These are phyloP conservation scores for Crithidia brevicula DNA, from an alignment of 208 protist species.

Conservation along the genomic window DNA sequence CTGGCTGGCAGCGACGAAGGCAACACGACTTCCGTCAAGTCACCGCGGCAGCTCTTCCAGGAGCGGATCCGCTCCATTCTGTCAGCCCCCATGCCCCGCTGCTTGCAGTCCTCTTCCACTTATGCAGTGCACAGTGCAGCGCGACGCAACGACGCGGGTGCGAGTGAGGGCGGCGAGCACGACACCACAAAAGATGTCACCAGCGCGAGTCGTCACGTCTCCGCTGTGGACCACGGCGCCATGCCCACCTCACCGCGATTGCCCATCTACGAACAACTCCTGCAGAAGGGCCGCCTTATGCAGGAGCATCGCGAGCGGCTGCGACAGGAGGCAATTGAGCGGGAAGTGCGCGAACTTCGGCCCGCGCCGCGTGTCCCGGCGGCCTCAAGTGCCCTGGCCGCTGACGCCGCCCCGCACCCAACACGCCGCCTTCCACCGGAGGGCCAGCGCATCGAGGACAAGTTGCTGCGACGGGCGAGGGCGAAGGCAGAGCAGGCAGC, in stretches of 20 bases:
- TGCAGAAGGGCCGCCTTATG: slow-evolving; percentile 65
- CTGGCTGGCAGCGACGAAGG: neutral
- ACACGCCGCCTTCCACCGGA: slow-evolving; percentile 16
- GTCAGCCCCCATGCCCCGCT: slow-evolving; percentile 49
- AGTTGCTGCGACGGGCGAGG: neutral
- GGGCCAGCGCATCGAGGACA: slow-evolving; percentile 52
- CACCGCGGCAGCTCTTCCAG: slow-evolving; percentile 22
- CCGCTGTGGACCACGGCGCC: too few relatives aligned
- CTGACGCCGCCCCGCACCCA: neutral
- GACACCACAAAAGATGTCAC: too few relatives aligned
- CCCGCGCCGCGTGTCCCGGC: slow-evolving; percentile 33
- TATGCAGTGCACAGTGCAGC: too few relatives aligned
- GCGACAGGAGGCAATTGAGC: slow-evolving; percentile 39
- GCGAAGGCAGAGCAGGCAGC: slow-evolving; percentile 2
- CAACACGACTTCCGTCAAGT: neutral
- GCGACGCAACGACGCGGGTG: too few relatives aligned
- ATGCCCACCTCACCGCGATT: neutral
- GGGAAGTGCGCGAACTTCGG: slow-evolving; percentile 49
- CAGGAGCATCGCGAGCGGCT: slow-evolving; percentile 53
- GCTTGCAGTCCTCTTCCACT: slow-evolving; percentile 32
- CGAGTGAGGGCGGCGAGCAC: too few relatives aligned
- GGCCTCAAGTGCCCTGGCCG: neutral
- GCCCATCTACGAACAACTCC: slow-evolving; percentile 68
- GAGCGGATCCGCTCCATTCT: slow-evolving; percentile 47
- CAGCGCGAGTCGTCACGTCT: neutral